Percentiles rank a stretch among this genome's conserved stretches.
phyloP scores from a whole-genome alignment of 139 green algal species.

The Mesotaenium endlicherianum region DNA sequence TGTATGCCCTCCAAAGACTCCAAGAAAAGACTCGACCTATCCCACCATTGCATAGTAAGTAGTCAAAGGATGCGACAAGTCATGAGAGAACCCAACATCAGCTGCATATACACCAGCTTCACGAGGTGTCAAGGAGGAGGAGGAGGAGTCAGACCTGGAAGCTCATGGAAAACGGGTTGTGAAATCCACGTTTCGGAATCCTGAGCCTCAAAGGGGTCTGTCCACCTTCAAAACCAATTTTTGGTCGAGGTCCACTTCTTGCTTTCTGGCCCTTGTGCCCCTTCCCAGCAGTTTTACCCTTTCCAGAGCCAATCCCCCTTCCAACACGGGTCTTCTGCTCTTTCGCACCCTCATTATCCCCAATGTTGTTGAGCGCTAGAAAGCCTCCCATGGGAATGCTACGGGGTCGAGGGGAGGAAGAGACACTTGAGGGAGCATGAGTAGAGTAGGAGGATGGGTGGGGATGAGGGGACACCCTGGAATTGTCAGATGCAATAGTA shows the following conservation, averaged over 20 bases:
- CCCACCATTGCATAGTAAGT: background rate
- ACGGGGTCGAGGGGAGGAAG: too few relatives aligned
- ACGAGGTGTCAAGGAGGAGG: too few relatives aligned
- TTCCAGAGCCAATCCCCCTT: constrained; percentile 68
- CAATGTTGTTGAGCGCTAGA: constrained; percentile 9
- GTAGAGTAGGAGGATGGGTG: too few relatives aligned
- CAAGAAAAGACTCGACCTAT: background rate
- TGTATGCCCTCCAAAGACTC: background rate
- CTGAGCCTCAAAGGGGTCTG: constrained; percentile 72
- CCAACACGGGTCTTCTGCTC: constrained; percentile 61
- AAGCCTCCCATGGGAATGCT: constrained; percentile 3
- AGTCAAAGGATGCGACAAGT: too few relatives aligned
- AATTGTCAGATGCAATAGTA: too few relatives aligned
- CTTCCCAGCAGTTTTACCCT: constrained; percentile 72
- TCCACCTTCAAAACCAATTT: constrained; percentile 76
- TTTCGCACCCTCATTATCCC: background rate
- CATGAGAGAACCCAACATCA: too few relatives aligned
- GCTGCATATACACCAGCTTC: too few relatives aligned
- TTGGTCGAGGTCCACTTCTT: constrained; percentile 54
- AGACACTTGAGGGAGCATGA: too few relatives aligned
- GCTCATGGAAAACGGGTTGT: constrained; percentile 57
- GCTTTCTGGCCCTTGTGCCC: constrained; percentile 81
- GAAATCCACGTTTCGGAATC: constrained; percentile 71
- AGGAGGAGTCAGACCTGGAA: too few relatives aligned
- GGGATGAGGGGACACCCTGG: too few relatives aligned